phyloP scores from a whole-genome alignment of 768 basidiomycete species.

The Xanthoconium purpureum region DNA sequence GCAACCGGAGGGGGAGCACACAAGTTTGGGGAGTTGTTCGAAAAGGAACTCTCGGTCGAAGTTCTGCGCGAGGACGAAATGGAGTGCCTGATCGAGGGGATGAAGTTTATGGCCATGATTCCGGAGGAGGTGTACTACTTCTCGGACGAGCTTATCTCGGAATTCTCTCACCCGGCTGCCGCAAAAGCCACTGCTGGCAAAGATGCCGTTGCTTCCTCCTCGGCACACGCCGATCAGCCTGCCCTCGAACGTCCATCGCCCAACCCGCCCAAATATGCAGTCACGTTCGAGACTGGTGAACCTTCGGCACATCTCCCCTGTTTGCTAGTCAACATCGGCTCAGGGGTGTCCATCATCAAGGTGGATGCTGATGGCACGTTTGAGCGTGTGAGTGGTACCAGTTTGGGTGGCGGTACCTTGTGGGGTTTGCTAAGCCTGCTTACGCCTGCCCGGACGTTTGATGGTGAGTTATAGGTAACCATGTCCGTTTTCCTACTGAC shows the following conservation, averaged over 20 bases:
- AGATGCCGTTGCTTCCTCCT: slow-evolving; percentile 5
- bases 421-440: slow-evolving; percentile 94
- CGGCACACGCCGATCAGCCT: slow-evolving; percentile 8
- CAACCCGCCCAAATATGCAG: slow-evolving; percentile 82
- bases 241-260: slow-evolving; percentile 82
- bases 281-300: slow-evolving; percentile 78
- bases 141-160: slow-evolving; percentile 93
- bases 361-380: slow-evolving; percentile 94
- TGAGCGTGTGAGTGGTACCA: slow-evolving; percentile 96
- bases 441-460: slow-evolving; percentile 93
- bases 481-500: not conserved
- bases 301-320: slow-evolving; percentile 91
- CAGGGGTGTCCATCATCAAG: slow-evolving; percentile 95
- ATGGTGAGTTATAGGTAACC: slow-evolving; percentile 61
- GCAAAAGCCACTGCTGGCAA: slow-evolving; percentile 9
- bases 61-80: slow-evolving; percentile 95
- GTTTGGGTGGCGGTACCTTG: slow-evolving; percentile 93
- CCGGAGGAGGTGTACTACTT: slow-evolving; percentile 99
- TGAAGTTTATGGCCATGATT: slow-evolving; percentile 94
- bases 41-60: slow-evolving; percentile 71
- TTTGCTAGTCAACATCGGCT: slow-evolving; percentile 95
- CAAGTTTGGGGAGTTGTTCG: slow-evolving; percentile 85
- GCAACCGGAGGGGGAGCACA: slow-evolving; percentile 98
- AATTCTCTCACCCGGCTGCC: slow-evolving; percentile 39
- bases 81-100: slow-evolving; percentile 95